These are phyloP conservation scores for Ophiostoma fasciatum DNA, from an alignment of 2,329 filamentous ascomycete species.

Conservation along the genomic window DNA sequence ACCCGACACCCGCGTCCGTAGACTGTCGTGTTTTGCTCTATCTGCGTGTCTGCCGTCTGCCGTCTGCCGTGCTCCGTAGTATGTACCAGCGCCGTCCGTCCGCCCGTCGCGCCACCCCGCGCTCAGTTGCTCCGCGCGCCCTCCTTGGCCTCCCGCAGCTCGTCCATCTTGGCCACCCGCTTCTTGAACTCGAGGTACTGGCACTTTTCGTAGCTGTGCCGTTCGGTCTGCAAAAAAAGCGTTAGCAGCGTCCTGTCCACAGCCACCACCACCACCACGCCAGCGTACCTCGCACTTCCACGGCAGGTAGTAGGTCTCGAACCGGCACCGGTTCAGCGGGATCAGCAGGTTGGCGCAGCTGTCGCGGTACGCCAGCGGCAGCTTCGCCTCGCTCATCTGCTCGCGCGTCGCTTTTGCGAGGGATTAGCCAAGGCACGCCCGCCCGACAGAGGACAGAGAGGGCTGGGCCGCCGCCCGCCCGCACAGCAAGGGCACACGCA, in stretches of 20 bases:
- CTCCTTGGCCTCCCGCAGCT: conserved; percentile 73
- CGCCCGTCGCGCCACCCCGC: too few relatives aligned
- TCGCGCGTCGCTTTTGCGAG: conserved; percentile 60
- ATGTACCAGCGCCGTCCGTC: too few relatives aligned
- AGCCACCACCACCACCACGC: too few relatives aligned
- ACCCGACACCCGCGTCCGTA: too few relatives aligned
- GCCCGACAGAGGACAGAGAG: conserved; percentile 1
- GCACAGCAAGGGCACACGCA: too few relatives aligned
- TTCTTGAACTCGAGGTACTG: conserved; percentile 99
- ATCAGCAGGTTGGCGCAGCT: conserved; percentile 91
- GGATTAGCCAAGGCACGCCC: too few relatives aligned
- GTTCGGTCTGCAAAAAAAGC: conserved; percentile 53
- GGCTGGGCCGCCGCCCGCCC: too few relatives aligned
- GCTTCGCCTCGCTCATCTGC: conserved; percentile 82
- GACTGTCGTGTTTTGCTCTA: too few relatives aligned
- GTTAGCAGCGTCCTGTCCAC: too few relatives aligned
- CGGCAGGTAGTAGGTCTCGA: conserved; percentile 81
- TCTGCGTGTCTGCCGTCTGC: too few relatives aligned
- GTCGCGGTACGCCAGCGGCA: conserved; percentile 86
- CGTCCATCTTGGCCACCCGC: conserved; percentile 96
- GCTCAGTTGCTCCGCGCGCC: conserved; percentile 71
- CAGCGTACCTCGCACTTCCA: conserved; percentile 92
- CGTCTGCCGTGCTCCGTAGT: too few relatives aligned
- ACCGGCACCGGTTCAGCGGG: conserved; percentile 87
- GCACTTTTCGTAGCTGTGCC: conserved; percentile 98